Percentiles rank a stretch among this genome's conserved stretches.
phyloP scores from a whole-genome alignment of 2,329 filamentous ascomycete species.

The Colletotrichum endophyticum region DNA sequence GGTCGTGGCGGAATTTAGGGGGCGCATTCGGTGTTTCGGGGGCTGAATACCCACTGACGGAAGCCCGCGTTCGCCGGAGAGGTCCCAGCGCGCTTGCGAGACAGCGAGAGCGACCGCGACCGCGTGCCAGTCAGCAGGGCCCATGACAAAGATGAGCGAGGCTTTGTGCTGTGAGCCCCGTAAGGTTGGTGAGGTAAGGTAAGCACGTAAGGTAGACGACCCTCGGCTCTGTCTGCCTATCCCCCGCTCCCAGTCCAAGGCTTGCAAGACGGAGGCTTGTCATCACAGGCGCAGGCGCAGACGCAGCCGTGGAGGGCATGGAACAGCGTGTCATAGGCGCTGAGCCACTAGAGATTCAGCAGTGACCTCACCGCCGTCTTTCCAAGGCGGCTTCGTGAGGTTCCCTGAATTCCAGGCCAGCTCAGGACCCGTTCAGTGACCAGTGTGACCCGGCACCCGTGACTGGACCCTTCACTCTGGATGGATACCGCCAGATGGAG shows the following conservation, averaged over 20 bases:
- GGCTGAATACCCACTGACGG: not conserved
- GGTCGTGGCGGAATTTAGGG: slow-evolving; percentile 1
- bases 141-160: not conserved
- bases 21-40: not conserved
- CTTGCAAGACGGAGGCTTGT: not conserved
- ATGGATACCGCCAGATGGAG: not conserved
- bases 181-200: not conserved
- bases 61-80: slow-evolving; percentile 6
- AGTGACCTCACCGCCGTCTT: not conserved
- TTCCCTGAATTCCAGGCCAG: not conserved
- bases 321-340: not conserved
- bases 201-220: not conserved
- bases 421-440: not conserved
- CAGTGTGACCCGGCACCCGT: not conserved
- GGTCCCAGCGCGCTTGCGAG: not conserved
- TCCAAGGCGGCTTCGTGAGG: not conserved
- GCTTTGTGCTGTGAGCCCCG: not conserved
- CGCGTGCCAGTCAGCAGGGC: not conserved
- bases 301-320: not conserved
- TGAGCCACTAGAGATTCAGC: not conserved
- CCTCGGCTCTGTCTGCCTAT: not conserved
- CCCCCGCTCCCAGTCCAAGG: not conserved
- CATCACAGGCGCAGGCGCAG: not conserved
- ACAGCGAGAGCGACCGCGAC: not conserved
- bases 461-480: not conserved